phyloP scores from a whole-genome alignment of 257 asterid genomes.

The Solanum neorickii region DNA sequence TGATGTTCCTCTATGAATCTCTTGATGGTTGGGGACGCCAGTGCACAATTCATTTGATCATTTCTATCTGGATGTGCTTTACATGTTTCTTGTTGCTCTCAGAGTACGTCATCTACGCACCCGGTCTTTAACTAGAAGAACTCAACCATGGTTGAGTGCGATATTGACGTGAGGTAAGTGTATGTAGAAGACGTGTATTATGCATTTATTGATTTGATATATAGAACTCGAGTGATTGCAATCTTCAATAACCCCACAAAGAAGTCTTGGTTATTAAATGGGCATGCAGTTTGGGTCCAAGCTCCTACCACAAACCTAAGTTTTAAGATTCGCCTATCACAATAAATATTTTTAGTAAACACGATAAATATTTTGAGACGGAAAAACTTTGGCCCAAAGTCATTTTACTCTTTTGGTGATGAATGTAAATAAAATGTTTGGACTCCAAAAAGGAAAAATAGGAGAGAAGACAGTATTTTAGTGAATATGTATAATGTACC shows the following conservation, averaged over 20 bases:
- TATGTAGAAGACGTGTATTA: not conserved
- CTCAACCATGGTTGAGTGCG: not conserved
- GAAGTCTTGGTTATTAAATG: not conserved
- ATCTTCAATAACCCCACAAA: not conserved
- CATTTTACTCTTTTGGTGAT: not conserved
- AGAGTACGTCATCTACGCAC: not conserved
- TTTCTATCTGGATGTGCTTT: not conserved
- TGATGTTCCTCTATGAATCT: not conserved
- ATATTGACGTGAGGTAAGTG: not conserved
- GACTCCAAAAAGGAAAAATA: not conserved
- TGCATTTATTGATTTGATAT: not conserved
- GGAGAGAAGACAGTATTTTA: no score
- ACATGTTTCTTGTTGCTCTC: not conserved
- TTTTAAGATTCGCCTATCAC: not conserved
- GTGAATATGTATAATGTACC: no score
- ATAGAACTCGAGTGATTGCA: not conserved
- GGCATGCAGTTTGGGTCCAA: not conserved
- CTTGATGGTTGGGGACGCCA: not conserved
- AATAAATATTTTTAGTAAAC: not conserved
- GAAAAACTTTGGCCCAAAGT: not conserved
- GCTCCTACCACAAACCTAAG: not conserved
- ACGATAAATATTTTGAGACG: not conserved
- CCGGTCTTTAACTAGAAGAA: not conserved
- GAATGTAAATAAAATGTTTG: not conserved
- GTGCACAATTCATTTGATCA: not conserved